phyloP scores from a whole-genome alignment of 768 basidiomycete genomes.

The Royoungia palumana region DNA sequence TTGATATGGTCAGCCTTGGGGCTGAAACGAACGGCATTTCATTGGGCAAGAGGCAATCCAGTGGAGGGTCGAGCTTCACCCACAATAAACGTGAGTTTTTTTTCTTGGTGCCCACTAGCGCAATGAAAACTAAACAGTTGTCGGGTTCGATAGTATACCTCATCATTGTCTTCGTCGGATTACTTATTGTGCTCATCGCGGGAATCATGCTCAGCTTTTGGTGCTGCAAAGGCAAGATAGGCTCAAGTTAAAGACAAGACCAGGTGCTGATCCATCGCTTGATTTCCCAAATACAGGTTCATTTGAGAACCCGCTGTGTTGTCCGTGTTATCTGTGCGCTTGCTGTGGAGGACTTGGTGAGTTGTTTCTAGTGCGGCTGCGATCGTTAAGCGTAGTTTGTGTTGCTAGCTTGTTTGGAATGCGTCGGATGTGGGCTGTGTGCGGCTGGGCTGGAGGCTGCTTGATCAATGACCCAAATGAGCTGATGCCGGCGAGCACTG shows the following conservation, averaged over 20 bases:
- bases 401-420: slow-evolving; percentile 57
- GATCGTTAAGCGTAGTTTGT: slow-evolving; percentile 1
- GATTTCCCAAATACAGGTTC: slow-evolving; percentile 33
- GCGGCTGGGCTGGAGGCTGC: slow-evolving; percentile 42
- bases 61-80: slow-evolving; percentile 33
- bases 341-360: slow-evolving; percentile 67
- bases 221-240: slow-evolving; percentile 53
- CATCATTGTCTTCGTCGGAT: slow-evolving; percentile 62
- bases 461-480: neutral
- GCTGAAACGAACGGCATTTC: slow-evolving; percentile 30
- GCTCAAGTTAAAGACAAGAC: neutral
- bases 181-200: slow-evolving; percentile 51
- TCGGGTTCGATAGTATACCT: slow-evolving; percentile 47
- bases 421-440: slow-evolving; percentile 66
- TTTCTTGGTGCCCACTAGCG: neutral
- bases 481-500: too few species aligned
- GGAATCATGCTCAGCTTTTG: slow-evolving; percentile 60
- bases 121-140: neutral
- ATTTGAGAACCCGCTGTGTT: slow-evolving; percentile 63
- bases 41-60: slow-evolving; percentile 26
- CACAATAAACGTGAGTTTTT: slow-evolving; percentile 40
- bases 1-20: slow-evolving; percentile 21
- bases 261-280: neutral
- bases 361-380: slow-evolving; percentile 7
- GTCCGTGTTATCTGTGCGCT: slow-evolving; percentile 70